phyloP scores from a whole-genome alignment of 306 rosid species.

The Carpinus viminea region DNA sequence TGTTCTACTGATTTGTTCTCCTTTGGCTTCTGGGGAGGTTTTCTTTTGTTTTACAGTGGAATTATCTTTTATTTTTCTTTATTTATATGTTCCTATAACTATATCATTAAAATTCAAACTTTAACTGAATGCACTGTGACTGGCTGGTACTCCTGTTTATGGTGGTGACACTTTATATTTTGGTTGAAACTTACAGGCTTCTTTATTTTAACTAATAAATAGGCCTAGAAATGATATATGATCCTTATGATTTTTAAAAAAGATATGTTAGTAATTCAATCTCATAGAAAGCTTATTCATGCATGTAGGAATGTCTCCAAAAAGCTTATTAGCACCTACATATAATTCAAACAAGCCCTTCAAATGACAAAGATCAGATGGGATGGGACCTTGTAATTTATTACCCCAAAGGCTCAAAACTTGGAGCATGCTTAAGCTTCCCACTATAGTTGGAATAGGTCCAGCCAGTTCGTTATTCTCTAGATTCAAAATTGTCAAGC shows the following conservation, averaged over 20 bases:
- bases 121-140: not conserved
- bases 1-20: not conserved
- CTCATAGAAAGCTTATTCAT: too few relatives aligned
- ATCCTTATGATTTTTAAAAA: not conserved
- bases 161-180: not conserved
- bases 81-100: not conserved
- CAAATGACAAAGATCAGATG: too few relatives aligned
- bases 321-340: too few relatives aligned
- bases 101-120: not conserved
- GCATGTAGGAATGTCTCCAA: too few relatives aligned
- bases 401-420: too few relatives aligned
- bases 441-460: too few relatives aligned
- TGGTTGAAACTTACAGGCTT: not conserved
- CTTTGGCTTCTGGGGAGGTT: not conserved
- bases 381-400: too few relatives aligned
- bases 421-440: too few relatives aligned
- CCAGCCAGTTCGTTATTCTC: too few relatives aligned
- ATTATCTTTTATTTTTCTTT: not conserved
- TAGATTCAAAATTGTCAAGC: too few relatives aligned
- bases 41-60: not conserved
- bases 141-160: not conserved
- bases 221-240: not conserved
- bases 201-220: not conserved
- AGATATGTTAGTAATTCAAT: too few relatives aligned
- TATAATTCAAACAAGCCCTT: too few relatives aligned